Conservation (phyloP, 768 basidiomycete genomes). For the Coprinellus aureogranulatus region DNA sequence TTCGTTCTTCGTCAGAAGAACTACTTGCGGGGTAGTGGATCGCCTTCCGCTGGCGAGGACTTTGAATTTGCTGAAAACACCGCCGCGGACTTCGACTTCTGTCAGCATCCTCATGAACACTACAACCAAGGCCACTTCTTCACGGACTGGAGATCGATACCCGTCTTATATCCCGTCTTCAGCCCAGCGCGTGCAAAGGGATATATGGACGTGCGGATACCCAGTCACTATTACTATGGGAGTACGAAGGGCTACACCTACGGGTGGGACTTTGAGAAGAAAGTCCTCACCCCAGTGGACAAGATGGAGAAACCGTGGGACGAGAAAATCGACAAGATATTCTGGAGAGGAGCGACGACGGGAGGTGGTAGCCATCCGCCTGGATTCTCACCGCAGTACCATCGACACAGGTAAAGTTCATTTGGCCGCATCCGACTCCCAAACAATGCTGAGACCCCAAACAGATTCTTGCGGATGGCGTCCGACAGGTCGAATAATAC, state of each 20-base stretch:
- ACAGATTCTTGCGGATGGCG: slow-evolving; percentile 72
- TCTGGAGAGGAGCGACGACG: slow-evolving; percentile 96
- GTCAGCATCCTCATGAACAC: slow-evolving; percentile 76
- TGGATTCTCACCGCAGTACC: slow-evolving; percentile 79
- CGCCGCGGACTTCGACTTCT: slow-evolving; percentile 75
- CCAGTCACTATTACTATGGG: slow-evolving; percentile 94
- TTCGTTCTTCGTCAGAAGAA: slow-evolving; percentile 24
- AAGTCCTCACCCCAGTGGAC: slow-evolving; percentile 73
- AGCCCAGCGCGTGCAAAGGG: slow-evolving; percentile 86
- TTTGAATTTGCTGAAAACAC: slow-evolving; percentile 63
- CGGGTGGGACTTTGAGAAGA: slow-evolving; percentile 79
- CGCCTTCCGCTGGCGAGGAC: slow-evolving; percentile 39
- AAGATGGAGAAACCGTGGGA: slow-evolving; percentile 89
- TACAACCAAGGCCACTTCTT: slow-evolving; percentile 94
- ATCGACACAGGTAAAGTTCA: slow-evolving; percentile 70
- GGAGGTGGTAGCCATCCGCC: slow-evolving; percentile 88
- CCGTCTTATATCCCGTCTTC: slow-evolving; percentile 88
- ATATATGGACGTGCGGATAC: slow-evolving; percentile 88
- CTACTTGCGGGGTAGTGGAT: slow-evolving; percentile 15
- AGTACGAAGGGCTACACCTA: slow-evolving; percentile 83
- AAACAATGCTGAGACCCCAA: no score
- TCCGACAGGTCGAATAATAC: slow-evolving; percentile 53
- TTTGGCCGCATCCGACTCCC: no score
- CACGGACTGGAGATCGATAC: slow-evolving; percentile 91
- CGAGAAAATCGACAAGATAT: slow-evolving; percentile 79